Percentiles rank a stretch among this genome's conserved stretches.
These are phyloP conservation scores for Pleodorina starrii DNA, from an alignment of 139 green algal species.

Conservation along the genomic window DNA sequence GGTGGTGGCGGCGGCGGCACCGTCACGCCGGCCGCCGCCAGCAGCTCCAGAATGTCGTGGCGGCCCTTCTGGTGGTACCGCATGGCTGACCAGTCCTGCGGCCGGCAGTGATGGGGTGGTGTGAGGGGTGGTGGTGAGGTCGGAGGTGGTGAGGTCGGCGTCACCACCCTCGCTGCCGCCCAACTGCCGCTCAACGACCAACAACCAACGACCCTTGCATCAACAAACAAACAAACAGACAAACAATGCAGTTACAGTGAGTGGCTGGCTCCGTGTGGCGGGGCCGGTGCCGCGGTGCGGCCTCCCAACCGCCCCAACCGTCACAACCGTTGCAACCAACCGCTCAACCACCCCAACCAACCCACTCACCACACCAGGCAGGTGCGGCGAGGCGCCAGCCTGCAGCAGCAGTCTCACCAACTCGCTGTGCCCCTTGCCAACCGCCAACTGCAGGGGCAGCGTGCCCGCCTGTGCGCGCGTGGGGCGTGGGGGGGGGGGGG, in stretches of 20 bases:
- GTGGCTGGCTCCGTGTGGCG: not conserved
- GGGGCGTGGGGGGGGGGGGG: not conserved
- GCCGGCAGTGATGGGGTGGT: not conserved
- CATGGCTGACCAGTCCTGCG: constrained; percentile 24
- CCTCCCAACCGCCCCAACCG: no score
- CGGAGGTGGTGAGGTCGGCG: no score
- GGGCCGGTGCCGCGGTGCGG: not conserved
- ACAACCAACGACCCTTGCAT: no score
- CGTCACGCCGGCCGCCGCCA: not conserved
- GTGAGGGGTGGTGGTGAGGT: not conserved
- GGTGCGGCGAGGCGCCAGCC: constrained; percentile 12
- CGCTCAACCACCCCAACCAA: no score
- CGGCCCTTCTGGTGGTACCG: constrained; percentile 45
- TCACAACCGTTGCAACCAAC: no score
- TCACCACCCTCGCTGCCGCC: no score
- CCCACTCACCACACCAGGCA: constrained; percentile 6
- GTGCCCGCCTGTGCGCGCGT: constrained; percentile 13
- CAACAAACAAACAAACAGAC: not conserved
- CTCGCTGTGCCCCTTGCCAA: constrained; percentile 16
- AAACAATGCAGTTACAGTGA: not conserved
- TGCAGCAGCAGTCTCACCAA: constrained; percentile 46
- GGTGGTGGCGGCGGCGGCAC: constrained; percentile 24
- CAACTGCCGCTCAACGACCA: no score
- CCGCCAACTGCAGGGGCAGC: constrained; percentile 39
- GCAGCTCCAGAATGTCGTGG: constrained; percentile 44